Evolutionary conservation across 1,139 yeast species (phyloP), one percentile per base, ranked within the genome.

Genomic region (Meyerozyma athensensis): DNA sequence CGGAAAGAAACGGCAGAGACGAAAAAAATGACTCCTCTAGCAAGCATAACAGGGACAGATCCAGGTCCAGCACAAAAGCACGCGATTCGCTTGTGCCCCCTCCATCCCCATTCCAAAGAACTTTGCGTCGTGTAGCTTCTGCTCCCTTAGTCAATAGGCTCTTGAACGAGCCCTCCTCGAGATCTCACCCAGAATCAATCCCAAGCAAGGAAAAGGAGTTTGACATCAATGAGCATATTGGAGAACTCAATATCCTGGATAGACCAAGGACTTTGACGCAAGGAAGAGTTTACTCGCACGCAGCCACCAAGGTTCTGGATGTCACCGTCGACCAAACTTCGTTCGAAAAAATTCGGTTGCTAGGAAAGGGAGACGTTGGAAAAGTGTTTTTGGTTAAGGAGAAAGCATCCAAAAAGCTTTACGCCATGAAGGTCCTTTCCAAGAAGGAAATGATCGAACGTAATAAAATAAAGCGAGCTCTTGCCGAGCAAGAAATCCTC

Each of bases 321-420:
- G 94, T 81, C 6, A 86, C 83, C 53, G 99, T 94, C 8, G 77
- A 84, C 3, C 95, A 95, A 2, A 74, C 77, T 38, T 84, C 92
- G 28, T 94, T 94, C 59, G 96, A 90, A 48, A 92, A 89, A 56
- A 77, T 94, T 41, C 78, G 87, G 47, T 63, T 92, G 21, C 66
- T 94, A 39, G 99, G 99, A 4, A 87, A 87, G 55, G 99, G 99
- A 37, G 99, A 94, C 53, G 98, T 94, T 31, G 99, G 99, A 4
- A 89, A 89, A 57, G 99, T 94, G 16, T 94, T 84, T 51, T 65
- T 94, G 33, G 98, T 92, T 4, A 76, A 86, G 40, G 97, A 94
- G 52, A 86, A 84, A 57, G 66, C 70, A 34, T 71, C 90, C 3
- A 78, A 81, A 48, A 79, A 80, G 49, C 62, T 90, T 20, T 92